Percentiles rank a stretch among this genome's conserved stretches.
Evolutionary conservation across 805 yeast species (phyloP).

Genomic region (Saturnispora quitensis): DNA sequence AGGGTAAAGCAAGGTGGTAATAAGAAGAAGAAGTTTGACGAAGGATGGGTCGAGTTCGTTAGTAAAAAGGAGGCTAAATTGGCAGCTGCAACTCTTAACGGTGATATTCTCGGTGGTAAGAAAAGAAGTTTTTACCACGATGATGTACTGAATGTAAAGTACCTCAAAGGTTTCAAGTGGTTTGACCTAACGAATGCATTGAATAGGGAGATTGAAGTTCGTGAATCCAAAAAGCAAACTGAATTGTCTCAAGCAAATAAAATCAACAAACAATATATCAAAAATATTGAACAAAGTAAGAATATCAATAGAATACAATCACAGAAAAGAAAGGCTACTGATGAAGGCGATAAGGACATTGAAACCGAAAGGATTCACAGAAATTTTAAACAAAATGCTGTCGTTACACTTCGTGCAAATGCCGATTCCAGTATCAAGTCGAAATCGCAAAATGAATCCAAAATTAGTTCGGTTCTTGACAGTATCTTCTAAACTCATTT

Average conservation of each 20-base stretch:
- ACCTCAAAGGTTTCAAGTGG: slow-evolving; percentile 91
- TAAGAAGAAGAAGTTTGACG: slow-evolving; percentile 76
- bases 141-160: slow-evolving; percentile 86
- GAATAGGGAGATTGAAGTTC: slow-evolving; percentile 78
- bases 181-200: slow-evolving; percentile 87
- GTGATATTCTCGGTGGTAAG: slow-evolving; percentile 84
- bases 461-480: slow-evolving; percentile 40
- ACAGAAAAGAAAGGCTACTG: slow-evolving; percentile 24
- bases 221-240: slow-evolving; percentile 79
- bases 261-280: slow-evolving; percentile 73
- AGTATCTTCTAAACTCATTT: slow-evolving; percentile 35
- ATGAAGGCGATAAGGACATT: slow-evolving; percentile 12
- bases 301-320: slow-evolving; percentile 60
- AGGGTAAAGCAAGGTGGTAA: slow-evolving; percentile 87
- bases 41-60: slow-evolving; percentile 94
- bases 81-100: slow-evolving; percentile 80
- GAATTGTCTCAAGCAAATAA: slow-evolving; percentile 86
- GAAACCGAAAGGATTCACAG: slow-evolving; percentile 37
- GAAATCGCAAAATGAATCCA: slow-evolving; percentile 23
- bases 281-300: slow-evolving; percentile 79
- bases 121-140: slow-evolving; percentile 88
- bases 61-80: slow-evolving; percentile 81
- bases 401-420: slow-evolving; percentile 57
- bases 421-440: slow-evolving; percentile 26
- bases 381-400: slow-evolving; percentile 61